Base-by-base conservation (phyloP, 192 early-diverging fungal species). In the Coemansia sp. region DNA sequence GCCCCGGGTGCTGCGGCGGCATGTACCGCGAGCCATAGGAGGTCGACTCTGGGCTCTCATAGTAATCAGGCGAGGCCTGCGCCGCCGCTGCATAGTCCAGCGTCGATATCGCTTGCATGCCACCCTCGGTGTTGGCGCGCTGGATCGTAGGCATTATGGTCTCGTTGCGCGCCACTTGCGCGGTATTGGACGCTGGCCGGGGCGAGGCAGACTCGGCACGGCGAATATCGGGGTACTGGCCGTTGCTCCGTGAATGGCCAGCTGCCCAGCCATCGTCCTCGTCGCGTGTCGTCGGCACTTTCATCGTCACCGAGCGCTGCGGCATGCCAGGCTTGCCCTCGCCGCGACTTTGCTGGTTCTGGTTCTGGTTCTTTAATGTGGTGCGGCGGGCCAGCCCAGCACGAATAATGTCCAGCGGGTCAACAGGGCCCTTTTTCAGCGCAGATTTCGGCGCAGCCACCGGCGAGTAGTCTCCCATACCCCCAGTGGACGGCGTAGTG, bases 391-490 rank as follows among this genome's bases (percentile, higher is more conserved):
- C 74, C 24, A 82, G 62, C 26, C 79, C 79, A 1, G 74, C 74
- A 10, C 74, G 67, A 26, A 82, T 82, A 36, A 82, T 82, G 43
- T 82, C 79, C 40, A 82, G 74, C 5, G 79, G 79, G 57, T 82
- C 74, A 39, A 74, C 77, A 4, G 62, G 60, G 4, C 58, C 65
- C 67, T 63, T 79, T 18, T 79, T 72, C 46, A 70, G 55, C 3
- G 77, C 71, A 1, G 77, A 67, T 26, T 70, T 70, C 3, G 67
- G 77, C 57, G 48, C 33, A 5, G 10, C 38, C 0, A 51, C 42
- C n/a, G 57, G 38, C 40, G 38, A 51, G 20, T 31, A 46, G 45
- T 55, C 51, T 13, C 51, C 51, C 20, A 37, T 20, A 8, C 56
- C 56, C 18, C 56, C 56, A 0, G 56, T 55, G 18, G 56, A 58